Conservation (phyloP, 2,329 filamentous ascomycete species). For the Colletotrichum eremochloae region DNA sequence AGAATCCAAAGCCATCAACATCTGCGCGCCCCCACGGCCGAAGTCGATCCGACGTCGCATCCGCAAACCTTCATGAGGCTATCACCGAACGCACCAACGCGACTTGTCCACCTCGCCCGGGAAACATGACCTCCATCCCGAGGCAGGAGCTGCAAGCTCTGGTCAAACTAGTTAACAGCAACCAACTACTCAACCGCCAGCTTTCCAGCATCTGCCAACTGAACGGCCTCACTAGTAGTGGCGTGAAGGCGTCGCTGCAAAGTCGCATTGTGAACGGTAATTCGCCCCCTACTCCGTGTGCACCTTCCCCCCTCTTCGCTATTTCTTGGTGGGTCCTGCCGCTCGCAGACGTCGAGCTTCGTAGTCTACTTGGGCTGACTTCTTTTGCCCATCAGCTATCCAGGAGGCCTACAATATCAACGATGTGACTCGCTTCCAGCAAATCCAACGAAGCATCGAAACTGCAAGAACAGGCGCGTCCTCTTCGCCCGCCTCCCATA, state of each 20-base stretch:
- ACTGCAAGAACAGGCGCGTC: slow-evolving; percentile 42
- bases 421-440: slow-evolving; percentile 57
- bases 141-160: slow-evolving; percentile 61
- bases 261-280: slow-evolving; percentile 81
- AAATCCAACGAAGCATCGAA: slow-evolving; percentile 59
- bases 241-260: slow-evolving; percentile 88
- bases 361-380: slow-evolving; percentile 23
- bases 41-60: slow-evolving; percentile 37
- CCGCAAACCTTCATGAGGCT: slow-evolving; percentile 42
- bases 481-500: slow-evolving; percentile 37
- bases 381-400: slow-evolving; percentile 53
- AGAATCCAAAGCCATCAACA: background rate
- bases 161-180: slow-evolving; percentile 59
- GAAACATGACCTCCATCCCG: slow-evolving; percentile 49
- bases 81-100: slow-evolving; percentile 32
- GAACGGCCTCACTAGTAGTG: slow-evolving; percentile 82
- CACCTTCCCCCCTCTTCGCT: slow-evolving; percentile 35
- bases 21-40: slow-evolving; percentile 7
- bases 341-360: background rate
- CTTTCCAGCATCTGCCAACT: slow-evolving; percentile 82
- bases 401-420: slow-evolving; percentile 53
- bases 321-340: slow-evolving; percentile 20
- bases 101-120: slow-evolving; percentile 30
- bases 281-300: slow-evolving; percentile 53
- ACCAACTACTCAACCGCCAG: slow-evolving; percentile 68